Base-by-base conservation (phyloP, 441 rosid species). In the California macrophylla region DNA sequence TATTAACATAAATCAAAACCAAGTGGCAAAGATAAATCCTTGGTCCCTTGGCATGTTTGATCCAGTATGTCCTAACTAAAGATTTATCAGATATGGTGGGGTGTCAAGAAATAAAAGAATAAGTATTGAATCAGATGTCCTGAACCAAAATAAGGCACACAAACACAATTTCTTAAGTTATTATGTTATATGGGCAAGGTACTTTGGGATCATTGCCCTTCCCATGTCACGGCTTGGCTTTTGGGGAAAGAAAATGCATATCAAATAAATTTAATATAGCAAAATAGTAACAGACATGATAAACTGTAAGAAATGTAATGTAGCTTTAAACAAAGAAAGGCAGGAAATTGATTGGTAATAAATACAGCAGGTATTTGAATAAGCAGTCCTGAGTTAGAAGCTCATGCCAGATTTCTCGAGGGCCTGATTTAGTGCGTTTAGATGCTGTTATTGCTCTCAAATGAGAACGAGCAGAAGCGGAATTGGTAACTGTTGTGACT, bases 371-470 rank as follows among this genome's bases (percentile, higher is more conserved):
- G 26, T 1, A 18, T 60, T 13, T 3, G 24, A 5, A 25, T 10
- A 60, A 24, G 10, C 8, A 60, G 30, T 60, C 23, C 26, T 69
- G 74, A 80, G 72, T 16, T 50, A 72, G 71, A 73, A 72, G 62
- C 66, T 38, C 82, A 54, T 87, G 77, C 99, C 97, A 95, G 73
- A 95, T 87, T 81, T 89, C 90, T 52, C 71, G 89, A 79, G 93
- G 85, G 63, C 86, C 95, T 68, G 87, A 79, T 77, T 86, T 92
- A 72, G 88, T 78, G 77, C 97, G 98, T 76, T 95, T 92, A 68
- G 91, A 84, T 75, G 93, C 87, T 74, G 98, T 92, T 80, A 95
- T 82, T 45, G 97, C 93, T 81, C 83, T 87, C 81, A 95, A 78
- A 77, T 95, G 98, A 74, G 91, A 77, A 73, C 80, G 87, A 68